phyloP scores from a whole-genome alignment of 768 basidiomycete species.

The Boletus huronensis region DNA sequence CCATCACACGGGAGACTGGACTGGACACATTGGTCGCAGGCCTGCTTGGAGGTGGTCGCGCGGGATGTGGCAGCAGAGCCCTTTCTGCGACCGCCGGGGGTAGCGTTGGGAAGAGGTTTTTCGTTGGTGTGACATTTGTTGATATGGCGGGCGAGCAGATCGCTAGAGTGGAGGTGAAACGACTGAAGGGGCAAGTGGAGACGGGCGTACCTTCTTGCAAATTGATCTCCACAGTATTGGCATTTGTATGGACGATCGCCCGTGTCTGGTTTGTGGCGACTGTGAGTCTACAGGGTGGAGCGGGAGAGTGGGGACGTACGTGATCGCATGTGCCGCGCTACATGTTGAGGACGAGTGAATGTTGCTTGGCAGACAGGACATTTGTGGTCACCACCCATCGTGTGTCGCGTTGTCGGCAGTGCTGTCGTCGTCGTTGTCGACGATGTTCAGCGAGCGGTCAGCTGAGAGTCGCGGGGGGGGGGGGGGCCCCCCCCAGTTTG shows the following conservation, averaged over 20 bases:
- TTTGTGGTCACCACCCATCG: constrained; percentile 80
- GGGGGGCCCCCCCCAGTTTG: too few relatives aligned
- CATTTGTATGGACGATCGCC: constrained; percentile 90
- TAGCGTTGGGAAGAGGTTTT: constrained; percentile 41
- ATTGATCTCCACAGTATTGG: constrained; percentile 84
- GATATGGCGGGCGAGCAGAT: constrained; percentile 80
- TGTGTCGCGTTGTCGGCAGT: background rate
- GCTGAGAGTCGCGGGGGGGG: constrained; percentile 19
- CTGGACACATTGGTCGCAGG: constrained; percentile 82
- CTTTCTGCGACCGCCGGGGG: constrained; percentile 50
- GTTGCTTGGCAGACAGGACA: constrained; percentile 86
- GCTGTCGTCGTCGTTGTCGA: constrained; percentile 9
- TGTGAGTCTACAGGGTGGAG: constrained; percentile 21
- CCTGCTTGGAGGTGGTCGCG: constrained; percentile 77
- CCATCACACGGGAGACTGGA: constrained; percentile 75
- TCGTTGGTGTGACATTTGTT: constrained; percentile 86
- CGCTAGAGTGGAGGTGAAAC: constrained; percentile 41
- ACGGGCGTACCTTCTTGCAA: constrained; percentile 66
- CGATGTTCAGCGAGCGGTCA: constrained; percentile 11
- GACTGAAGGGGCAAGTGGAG: constrained; percentile 6
- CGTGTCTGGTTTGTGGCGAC: constrained; percentile 52
- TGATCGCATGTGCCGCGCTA: constrained; percentile 86
- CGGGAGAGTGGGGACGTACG: constrained; percentile 50
- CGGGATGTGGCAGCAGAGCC: constrained; percentile 64
- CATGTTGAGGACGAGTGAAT: constrained; percentile 87